Conservation (phyloP, 495 filamentous ascomycete species). For the Podospora sp. region DNA sequence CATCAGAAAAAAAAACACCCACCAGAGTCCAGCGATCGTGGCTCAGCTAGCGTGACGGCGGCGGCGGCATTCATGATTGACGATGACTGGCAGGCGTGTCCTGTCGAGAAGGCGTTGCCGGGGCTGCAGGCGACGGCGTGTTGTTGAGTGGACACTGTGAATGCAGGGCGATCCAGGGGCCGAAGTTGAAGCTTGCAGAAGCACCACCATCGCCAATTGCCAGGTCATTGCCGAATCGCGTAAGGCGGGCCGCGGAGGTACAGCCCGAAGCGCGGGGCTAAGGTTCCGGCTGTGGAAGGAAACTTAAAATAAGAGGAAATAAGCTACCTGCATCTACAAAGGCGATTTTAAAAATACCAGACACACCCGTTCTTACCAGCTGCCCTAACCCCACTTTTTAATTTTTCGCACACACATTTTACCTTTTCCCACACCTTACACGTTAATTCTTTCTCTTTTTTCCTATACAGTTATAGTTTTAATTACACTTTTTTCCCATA, state of each 20-base stretch:
- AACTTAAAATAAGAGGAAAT: neutral
- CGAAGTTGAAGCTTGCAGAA: neutral
- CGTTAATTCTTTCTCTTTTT: too few relatives aligned
- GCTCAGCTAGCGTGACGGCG: constrained; percentile 32
- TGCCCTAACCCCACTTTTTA: too few relatives aligned
- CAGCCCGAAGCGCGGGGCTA: neutral
- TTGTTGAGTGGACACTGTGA: neutral
- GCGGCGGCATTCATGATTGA: constrained; percentile 53
- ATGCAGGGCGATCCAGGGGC: constrained; percentile 2
- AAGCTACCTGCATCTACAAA: neutral
- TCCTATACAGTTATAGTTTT: too few relatives aligned
- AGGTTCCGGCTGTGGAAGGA: constrained; percentile 6
- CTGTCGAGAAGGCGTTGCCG: neutral
- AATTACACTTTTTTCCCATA: too few relatives aligned
- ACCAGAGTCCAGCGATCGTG: constrained; percentile 57
- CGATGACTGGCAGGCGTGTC: neutral
- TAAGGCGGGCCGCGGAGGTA: constrained; percentile 2
- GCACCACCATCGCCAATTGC: neutral
- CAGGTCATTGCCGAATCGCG: constrained; percentile 15
- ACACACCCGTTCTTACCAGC: too few relatives aligned
- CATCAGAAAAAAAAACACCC: constrained; percentile 17
- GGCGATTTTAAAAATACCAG: too few relatives aligned
- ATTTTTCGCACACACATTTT: too few relatives aligned
- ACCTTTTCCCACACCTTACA: too few relatives aligned
- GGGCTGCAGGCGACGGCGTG: neutral